Percentiles rank a stretch among this genome's conserved stretches.
Conservation (phyloP, 1,284 basidiomycete species). For the Ganoderma leucocontextum region DNA sequence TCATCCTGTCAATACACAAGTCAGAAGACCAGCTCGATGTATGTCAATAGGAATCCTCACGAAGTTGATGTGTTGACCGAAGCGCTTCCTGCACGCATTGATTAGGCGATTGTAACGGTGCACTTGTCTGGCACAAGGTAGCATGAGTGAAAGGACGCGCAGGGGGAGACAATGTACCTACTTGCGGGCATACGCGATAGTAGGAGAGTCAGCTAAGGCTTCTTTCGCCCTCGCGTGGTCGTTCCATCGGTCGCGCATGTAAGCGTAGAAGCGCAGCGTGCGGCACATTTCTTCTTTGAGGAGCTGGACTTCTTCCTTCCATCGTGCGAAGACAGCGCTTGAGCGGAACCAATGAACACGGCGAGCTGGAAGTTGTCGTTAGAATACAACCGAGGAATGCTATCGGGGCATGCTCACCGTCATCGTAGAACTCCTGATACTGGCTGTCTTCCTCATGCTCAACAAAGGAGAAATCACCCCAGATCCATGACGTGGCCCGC, state of each 20-base stretch:
- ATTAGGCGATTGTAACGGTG: neutral
- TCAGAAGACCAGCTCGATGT: too few relatives aligned
- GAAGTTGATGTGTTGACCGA: too few relatives aligned
- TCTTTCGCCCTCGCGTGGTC: conserved; percentile 20
- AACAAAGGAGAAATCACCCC: neutral
- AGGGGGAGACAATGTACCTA: neutral
- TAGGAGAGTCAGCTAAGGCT: conserved; percentile 8
- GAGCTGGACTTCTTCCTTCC: conserved; percentile 21
- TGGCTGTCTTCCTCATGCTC: neutral
- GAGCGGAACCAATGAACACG: conserved; percentile 30
- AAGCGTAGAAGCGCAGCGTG: conserved; percentile 19
- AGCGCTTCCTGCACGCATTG: too few relatives aligned
- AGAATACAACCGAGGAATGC: neutral
- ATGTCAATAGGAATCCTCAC: too few relatives aligned
- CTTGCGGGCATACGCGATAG: conserved; percentile 20
- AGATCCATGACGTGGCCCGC: neutral
- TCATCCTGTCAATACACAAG: too few relatives aligned
- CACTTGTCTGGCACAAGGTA: neutral
- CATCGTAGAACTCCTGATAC: neutral
- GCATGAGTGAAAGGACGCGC: neutral
- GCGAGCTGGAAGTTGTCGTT: conserved; percentile 6
- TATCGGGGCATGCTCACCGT: neutral
- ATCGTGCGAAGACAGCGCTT: conserved; percentile 18
- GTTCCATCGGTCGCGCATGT: conserved; percentile 13
- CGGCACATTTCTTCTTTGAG: conserved; percentile 25